A percentile compares a stretch with the other conserved stretches of the same genome.
These are phyloP conservation scores for Russula olivacea DNA, from an alignment of 768 basidiomycete genomes.

Conservation along the genomic window DNA sequence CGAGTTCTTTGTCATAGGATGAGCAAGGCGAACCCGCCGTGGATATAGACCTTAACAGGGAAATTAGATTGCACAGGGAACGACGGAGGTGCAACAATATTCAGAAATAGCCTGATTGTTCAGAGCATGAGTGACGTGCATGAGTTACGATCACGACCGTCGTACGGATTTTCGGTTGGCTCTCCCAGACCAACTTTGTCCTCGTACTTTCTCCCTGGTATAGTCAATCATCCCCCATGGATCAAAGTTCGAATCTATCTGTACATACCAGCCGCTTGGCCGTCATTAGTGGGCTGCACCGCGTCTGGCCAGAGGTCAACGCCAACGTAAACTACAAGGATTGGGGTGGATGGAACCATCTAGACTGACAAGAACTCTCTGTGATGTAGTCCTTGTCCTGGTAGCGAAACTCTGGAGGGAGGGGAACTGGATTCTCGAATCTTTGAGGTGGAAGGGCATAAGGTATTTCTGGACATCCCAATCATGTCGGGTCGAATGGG, in stretches of 20 bases:
- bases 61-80: constrained; percentile 40
- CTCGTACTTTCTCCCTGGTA: constrained; percentile 41
- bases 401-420: constrained; percentile 52
- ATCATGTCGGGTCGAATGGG: background rate
- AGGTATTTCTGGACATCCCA: constrained; percentile 50
- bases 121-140: background rate
- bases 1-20: background rate
- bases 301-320: constrained; percentile 38
- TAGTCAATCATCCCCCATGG: background rate
- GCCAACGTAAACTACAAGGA: background rate
- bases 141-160: background rate
- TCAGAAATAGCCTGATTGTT: constrained; percentile 50
- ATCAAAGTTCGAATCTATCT: background rate
- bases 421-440: constrained; percentile 55
- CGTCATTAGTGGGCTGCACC: constrained; percentile 58
- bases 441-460: constrained; percentile 61
- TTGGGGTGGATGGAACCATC: background rate
- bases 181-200: constrained; percentile 62
- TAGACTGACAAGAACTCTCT: constrained; percentile 47
- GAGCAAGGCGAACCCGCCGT: constrained; percentile 52
- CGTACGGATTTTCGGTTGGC: constrained; percentile 68
- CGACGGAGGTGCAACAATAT: constrained; percentile 56
- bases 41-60: constrained; percentile 70
- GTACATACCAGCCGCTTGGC: constrained; percentile 48
- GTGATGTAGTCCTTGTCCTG: constrained; percentile 53